Conservation (phyloP, 306 rosid genomes). For the Cajanus cajan region DNA sequence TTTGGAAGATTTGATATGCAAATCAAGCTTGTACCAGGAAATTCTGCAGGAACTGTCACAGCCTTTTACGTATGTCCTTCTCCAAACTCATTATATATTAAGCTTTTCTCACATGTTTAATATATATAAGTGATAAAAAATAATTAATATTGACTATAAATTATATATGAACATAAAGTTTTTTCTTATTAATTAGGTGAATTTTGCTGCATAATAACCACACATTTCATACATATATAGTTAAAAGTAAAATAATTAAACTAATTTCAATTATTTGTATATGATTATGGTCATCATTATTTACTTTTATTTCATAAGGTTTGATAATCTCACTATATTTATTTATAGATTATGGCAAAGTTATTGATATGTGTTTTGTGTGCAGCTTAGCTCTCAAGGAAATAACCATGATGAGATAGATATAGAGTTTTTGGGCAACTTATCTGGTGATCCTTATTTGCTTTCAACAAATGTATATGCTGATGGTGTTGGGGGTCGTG, state of each 20-base stretch:
- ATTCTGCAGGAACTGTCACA: conserved; percentile 55
- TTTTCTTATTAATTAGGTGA: not conserved
- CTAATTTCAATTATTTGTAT: too few relatives aligned
- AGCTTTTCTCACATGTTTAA: not conserved
- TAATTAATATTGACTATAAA: not conserved
- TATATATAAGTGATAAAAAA: not conserved
- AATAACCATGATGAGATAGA: conserved; percentile 48
- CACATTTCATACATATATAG: not conserved
- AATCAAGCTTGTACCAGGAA: conserved; percentile 45
- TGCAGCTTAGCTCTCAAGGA: conserved; percentile 45
- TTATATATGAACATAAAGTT: not conserved
- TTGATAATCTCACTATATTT: not conserved
- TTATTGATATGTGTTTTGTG: not conserved
- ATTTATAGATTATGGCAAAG: not conserved
- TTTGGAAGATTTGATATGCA: conserved; percentile 50
- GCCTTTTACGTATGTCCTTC: conserved; percentile 44
- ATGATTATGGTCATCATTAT: not conserved
- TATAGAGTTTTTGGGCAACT: conserved; percentile 47
- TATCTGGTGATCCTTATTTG: conserved; percentile 47
- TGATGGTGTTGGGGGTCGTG: conserved; percentile 43
- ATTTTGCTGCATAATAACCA: not conserved
- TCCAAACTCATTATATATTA: not conserved
- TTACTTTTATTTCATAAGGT: not conserved
- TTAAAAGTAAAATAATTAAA: not conserved
- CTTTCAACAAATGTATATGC: conserved; percentile 50